Percentiles rank a stretch among this genome's conserved stretches.
Evolutionary conservation across 345 rosid genomes (phyloP).

Genomic region (Citrus hindsii): DNA sequence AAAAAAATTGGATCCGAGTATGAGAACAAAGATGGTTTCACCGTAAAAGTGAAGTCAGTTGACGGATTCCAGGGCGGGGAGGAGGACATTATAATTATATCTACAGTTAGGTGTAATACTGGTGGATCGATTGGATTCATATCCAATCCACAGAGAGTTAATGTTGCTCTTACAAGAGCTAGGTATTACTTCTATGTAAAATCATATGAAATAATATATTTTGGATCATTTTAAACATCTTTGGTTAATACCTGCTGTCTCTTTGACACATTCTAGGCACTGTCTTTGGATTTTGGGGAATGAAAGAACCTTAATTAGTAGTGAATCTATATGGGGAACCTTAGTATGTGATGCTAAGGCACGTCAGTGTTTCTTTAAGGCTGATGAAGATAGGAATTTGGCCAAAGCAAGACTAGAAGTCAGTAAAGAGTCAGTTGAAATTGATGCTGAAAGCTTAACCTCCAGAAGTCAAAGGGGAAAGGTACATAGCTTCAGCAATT

Average conservation of each 20-base stretch:
- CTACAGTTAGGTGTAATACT: slow-evolving; percentile 26
- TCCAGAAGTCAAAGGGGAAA: slow-evolving; percentile 40
- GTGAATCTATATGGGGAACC: slow-evolving; percentile 20
- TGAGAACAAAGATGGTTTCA: not conserved
- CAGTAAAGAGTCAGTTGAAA: not conserved
- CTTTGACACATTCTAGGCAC: slow-evolving; percentile 11
- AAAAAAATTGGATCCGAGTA: slow-evolving; percentile 12
- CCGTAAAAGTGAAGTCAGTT: slow-evolving; percentile 26
- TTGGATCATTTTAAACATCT: not conserved
- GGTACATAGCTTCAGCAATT: slow-evolving; percentile 15
- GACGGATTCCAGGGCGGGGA: slow-evolving; percentile 34
- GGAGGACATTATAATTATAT: slow-evolving; percentile 27
- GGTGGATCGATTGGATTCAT: slow-evolving; percentile 25
- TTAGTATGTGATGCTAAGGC: slow-evolving; percentile 23
- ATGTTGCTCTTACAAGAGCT: slow-evolving; percentile 35
- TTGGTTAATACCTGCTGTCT: not conserved
- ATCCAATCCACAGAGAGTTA: slow-evolving; percentile 17
- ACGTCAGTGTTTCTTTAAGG: slow-evolving; percentile 18
- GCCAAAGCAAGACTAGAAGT: not conserved
- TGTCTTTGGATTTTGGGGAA: slow-evolving; percentile 32
- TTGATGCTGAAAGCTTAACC: not conserved
- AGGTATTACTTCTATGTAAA: slow-evolving; percentile 6
- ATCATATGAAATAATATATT: not conserved
- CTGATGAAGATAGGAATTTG: slow-evolving; percentile 6
- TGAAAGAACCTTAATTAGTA: slow-evolving; percentile 10